Percentiles rank a stretch among this genome's conserved stretches.
Evolutionary conservation across 805 yeast species (phyloP).

Genomic region (Spathaspora passalidarum): DNA sequence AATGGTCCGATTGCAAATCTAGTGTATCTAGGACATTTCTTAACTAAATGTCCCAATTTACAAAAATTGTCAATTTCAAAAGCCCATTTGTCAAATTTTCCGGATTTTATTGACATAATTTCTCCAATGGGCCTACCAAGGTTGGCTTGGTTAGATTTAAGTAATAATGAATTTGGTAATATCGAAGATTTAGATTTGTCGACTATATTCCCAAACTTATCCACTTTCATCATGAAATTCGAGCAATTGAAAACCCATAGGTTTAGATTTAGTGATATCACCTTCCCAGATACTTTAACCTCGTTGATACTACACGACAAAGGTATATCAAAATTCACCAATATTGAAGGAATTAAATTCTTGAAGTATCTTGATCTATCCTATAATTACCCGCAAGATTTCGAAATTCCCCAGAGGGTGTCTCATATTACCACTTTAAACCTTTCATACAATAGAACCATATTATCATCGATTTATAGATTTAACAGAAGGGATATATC

Average conservation of each 20-base stretch:
- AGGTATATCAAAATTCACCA: conserved; percentile 5
- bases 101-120: conserved; percentile 1
- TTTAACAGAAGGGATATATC: conserved; percentile 6
- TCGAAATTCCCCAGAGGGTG: background rate
- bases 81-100: conserved; percentile 1
- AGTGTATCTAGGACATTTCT: background rate
- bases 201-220: conserved; percentile 4
- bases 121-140: conserved; percentile 3
- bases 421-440: conserved; percentile 4
- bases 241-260: conserved; percentile 5
- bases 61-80: background rate
- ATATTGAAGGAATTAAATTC: background rate
- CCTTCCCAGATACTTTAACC: conserved; percentile 5
- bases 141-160: conserved; percentile 2
- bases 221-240: conserved; percentile 7
- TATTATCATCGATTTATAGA: conserved; percentile 8
- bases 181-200: conserved; percentile 2
- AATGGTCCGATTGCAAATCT: conserved; percentile 5
- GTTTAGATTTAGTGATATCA: conserved; percentile 5
- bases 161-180: conserved; percentile 5
- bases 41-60: conserved; percentile 3
- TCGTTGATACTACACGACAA: conserved; percentile 8
- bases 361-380: conserved; percentile 7
- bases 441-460: conserved; percentile 8
- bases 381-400: conserved; percentile 7